phyloP scores from a whole-genome alignment of 2,329 filamentous ascomycete genomes.

The Alternaria metachromatica region DNA sequence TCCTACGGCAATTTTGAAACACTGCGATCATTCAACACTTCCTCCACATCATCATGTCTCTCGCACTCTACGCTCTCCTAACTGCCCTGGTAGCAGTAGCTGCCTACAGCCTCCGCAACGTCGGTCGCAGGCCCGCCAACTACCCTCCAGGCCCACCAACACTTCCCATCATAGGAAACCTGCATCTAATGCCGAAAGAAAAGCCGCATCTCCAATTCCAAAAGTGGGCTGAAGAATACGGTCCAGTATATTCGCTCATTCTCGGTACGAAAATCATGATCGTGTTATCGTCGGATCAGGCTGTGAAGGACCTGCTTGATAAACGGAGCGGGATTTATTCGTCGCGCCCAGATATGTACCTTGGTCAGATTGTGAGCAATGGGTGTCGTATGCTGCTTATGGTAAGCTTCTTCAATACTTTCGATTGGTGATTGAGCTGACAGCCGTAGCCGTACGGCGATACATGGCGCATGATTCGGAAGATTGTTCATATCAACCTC shows the following conservation, averaged over 20 bases:
- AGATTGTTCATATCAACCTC: slow-evolving; percentile 25
- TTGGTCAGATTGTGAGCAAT: slow-evolving; percentile 17
- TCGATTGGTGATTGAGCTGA: background rate
- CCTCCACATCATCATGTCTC: slow-evolving; percentile 2
- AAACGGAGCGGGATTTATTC: slow-evolving; percentile 60
- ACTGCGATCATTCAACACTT: too few relatives aligned
- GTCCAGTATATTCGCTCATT: slow-evolving; percentile 59
- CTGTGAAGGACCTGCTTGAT: slow-evolving; percentile 61
- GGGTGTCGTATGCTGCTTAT: slow-evolving; percentile 19
- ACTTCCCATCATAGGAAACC: slow-evolving; percentile 59
- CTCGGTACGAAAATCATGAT: slow-evolving; percentile 58
- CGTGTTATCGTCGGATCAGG: slow-evolving; percentile 55
- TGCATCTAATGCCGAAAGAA: slow-evolving; percentile 57
- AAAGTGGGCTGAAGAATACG: slow-evolving; percentile 61
- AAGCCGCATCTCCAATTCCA: slow-evolving; percentile 57
- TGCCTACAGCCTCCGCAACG: slow-evolving; percentile 11
- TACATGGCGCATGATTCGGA: slow-evolving; percentile 26
- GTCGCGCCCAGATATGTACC: slow-evolving; percentile 48
- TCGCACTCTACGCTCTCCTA: background rate
- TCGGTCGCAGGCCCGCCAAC: slow-evolving; percentile 40
- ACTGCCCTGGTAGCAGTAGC: background rate
- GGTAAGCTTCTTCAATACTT: background rate
- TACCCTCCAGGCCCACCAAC: slow-evolving; percentile 61
- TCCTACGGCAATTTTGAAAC: background rate
- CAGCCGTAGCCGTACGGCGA: slow-evolving; percentile 17